Conservation (phyloP, 2,329 filamentous ascomycete species). For the Elsinoe necatrix region DNA sequence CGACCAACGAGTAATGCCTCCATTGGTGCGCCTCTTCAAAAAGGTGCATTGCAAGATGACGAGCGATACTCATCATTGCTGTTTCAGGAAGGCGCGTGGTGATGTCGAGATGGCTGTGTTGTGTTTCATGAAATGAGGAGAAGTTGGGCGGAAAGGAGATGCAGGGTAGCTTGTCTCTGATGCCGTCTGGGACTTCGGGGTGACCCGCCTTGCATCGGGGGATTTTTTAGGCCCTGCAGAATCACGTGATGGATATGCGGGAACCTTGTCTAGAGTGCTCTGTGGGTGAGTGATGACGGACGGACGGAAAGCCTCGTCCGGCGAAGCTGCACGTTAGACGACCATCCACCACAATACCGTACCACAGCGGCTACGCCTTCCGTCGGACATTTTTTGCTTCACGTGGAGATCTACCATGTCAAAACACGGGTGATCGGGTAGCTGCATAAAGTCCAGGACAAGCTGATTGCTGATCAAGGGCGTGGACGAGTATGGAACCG, state of each 20-base stretch:
- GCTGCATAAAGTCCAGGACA: background rate
- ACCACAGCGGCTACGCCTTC: background rate
- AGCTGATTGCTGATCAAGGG: background rate
- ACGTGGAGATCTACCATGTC: conserved; percentile 9
- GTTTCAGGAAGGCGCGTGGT: conserved; percentile 10
- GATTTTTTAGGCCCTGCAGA: conserved; percentile 8
- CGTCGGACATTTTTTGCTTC: conserved; percentile 10
- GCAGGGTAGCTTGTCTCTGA: background rate
- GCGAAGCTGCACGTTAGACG: background rate
- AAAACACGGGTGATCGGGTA: background rate
- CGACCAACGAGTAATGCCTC: background rate
- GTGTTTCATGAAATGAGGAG: conserved; percentile 10
- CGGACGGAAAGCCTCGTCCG: conserved; percentile 1
- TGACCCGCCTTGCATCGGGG: conserved; percentile 1
- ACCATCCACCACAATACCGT: background rate
- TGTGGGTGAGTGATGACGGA: too few species aligned
- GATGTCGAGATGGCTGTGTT: background rate
- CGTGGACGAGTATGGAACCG: background rate
- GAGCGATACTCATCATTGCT: conserved; percentile 13
- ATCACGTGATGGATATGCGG: conserved; percentile 6
- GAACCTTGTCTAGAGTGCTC: background rate
- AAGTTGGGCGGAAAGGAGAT: background rate
- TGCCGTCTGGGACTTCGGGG: background rate
- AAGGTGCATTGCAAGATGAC: background rate
- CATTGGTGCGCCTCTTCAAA: background rate